Base-by-base conservation (phyloP, 169 alveolate species). In the Cryptosporidium ryanae region DNA sequence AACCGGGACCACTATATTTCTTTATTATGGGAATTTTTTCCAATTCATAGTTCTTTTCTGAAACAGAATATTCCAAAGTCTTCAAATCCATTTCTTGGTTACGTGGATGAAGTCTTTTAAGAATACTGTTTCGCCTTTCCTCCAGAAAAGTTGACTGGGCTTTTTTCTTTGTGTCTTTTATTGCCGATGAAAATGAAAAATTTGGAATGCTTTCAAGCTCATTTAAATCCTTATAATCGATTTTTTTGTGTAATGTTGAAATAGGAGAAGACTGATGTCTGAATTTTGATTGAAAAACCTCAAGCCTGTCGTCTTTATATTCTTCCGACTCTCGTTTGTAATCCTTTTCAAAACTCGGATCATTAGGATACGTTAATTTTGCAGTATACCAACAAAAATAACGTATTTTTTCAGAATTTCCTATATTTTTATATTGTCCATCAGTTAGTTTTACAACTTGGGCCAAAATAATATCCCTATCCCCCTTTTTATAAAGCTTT, bases 331-430 rank as follows among this genome's bases (percentile, higher is more conserved):
- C 46, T 0, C 8, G 46, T 8, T 54, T 54, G 38, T 52, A 18
- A 5, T 68, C 83, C 6, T 12, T 54, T 68, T 68, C 83, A 50
- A 68, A 68, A 55, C 46, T 54, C 1, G 65, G 17, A 21, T 68
- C 83, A 68, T 68, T 68, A 23, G 83, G 83, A 68, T 68, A 68
- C 17, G 38, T 29, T n/a, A 6, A 31, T 21, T 55, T 68, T 32
- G 83, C 83, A n/a, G 83, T 29, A 54, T 76, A 59, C 87, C 87
- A 76, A 38, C 87, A 76, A 59, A 76, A 76, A 43, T 59, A 44
- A 25, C 87, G 23, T 13, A 76, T 76, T 27, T 43, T 59, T 32
- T 76, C 87, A 6, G 18, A 18, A 25, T 70, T 38, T 10, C 64
- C 27, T 23, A 61, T 70, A 15, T 59, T 49, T 46, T 59, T 6